These are phyloP conservation scores for Pseudogymnoascus sp. DNA, from an alignment of 2,329 filamentous ascomycete species.

Conservation along the genomic window DNA sequence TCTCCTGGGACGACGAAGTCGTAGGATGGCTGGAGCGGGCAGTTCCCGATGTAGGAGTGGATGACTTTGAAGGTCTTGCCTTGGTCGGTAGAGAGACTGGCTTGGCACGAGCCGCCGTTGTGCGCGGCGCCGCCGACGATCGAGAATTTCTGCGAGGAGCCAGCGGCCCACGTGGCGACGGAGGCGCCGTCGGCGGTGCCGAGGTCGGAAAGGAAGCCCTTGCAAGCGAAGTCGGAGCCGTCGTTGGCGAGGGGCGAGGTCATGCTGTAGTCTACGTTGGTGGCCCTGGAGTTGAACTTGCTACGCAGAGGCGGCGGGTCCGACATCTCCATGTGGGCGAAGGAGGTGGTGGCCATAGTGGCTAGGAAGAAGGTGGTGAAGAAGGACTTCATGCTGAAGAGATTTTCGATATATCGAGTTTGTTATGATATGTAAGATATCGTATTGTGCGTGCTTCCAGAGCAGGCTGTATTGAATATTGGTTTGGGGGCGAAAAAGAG, in stretches of 20 bases:
- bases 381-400: background rate
- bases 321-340: conserved; percentile 18
- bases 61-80: conserved; percentile 51
- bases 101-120: conserved; percentile 51
- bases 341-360: background rate
- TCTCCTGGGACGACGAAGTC: conserved; percentile 24
- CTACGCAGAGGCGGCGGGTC: conserved; percentile 17
- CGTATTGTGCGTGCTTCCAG: background rate
- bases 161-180: conserved; percentile 42
- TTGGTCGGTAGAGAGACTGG: conserved; percentile 50
- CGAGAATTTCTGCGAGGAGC: conserved; percentile 42
- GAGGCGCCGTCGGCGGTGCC: conserved; percentile 30
- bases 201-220: conserved; percentile 11
- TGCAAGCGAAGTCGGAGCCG: conserved; percentile 19
- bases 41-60: conserved; percentile 52
- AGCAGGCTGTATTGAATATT: conserved; percentile 1
- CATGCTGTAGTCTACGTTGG: conserved; percentile 15
- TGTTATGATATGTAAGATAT: background rate
- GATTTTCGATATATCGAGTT: background rate
- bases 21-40: conserved; percentile 37
- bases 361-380: background rate
- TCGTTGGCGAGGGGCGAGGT: conserved; percentile 11
- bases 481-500: background rate
- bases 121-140: conserved; percentile 41
- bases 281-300: conserved; percentile 12